Evolutionary conservation across 139 green algal species (phyloP), one percentile per base, ranked within the genome.

Genomic region (Coccomyxa sp.): DNA sequence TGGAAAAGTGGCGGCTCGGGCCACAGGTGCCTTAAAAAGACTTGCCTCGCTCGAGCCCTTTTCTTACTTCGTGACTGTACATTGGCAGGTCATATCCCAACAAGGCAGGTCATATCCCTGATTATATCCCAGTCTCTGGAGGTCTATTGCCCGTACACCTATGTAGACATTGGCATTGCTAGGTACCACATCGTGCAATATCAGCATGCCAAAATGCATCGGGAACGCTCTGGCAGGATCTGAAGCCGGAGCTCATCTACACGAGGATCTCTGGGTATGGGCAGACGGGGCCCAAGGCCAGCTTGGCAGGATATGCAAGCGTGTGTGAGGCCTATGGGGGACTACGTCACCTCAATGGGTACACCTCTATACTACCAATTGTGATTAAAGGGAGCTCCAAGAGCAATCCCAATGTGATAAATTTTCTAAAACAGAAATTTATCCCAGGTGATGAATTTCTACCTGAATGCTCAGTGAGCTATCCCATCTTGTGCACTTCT

Each of bases 261-360:
- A 90, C 91, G 0, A 87, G 93, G 32, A 96, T 96, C 74, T 91
- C 85, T n/a, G 93, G 93, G 0, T 95, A 94, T 51, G 92, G 92
- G n/a, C 92, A 95, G 84, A 94, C 90, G 13, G 91, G 91, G 0
- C 90, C 90, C 13, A 85, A 88, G 63, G 88, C 92, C 14, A 58
- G 79, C 1, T 85, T 93, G 58, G 85, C 90, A 31, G 77, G 77
- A 0, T 81, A 81, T 68, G 77, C 77, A 51, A 81, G 77, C 77
- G 77, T 82, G 28, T 82, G 60, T 59, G 79, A 78, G n/a, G 60
- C 60, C 25, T 82, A 82, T 28, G 60, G 66, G n/a, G 60, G 66
- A 15, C 31, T 82, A 21, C 25, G 79, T 76, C 83, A 88, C 84
- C 80, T 93, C 23, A 93, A 93, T 80, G 90, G 90, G 59, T 95